Evolutionary conservation across 495 filamentous ascomycete genomes (phyloP).

Genomic region (Poronia punctata): DNA sequence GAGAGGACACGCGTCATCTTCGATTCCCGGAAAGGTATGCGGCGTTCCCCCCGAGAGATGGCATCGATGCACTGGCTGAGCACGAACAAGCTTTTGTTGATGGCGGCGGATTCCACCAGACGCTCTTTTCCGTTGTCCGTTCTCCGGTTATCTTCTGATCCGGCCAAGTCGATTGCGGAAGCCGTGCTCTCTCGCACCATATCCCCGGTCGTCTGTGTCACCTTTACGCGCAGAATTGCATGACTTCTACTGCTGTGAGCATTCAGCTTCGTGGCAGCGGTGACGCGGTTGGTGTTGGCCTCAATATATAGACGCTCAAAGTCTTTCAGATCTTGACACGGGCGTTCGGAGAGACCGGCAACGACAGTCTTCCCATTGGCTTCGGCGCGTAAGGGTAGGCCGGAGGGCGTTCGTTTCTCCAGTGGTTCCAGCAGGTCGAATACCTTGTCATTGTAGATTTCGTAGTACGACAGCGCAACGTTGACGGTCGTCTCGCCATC

Average conservation of each 20-base stretch:
- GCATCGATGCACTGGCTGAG: conserved; percentile 94
- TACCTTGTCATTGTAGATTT: conserved; percentile 97
- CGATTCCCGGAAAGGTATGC: conserved; percentile 88
- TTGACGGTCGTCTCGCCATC: conserved; percentile 64
- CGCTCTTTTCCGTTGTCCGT: conserved; percentile 94
- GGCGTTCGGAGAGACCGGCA: conserved; percentile 79
- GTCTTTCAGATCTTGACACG: conserved; percentile 81
- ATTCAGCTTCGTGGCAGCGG: conserved; percentile 91
- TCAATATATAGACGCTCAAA: conserved; percentile 91
- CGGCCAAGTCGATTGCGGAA: conserved; percentile 93
- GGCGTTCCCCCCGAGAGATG: conserved; percentile 59
- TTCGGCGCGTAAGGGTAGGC: conserved; percentile 76
- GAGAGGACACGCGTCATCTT: conserved; percentile 97
- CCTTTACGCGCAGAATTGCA: conserved; percentile 85
- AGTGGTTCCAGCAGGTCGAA: conserved; percentile 88
- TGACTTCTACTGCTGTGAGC: conserved; percentile 91
- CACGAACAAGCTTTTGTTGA: conserved; percentile 96
- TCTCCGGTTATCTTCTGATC: conserved; percentile 89
- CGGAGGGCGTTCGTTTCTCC: conserved; percentile 79
- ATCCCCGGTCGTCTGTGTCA: conserved; percentile 66
- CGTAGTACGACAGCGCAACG: conserved; percentile 88
- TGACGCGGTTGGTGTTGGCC: conserved; percentile 87
- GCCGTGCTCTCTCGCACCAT: conserved; percentile 71
- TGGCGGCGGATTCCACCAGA: conserved; percentile 91
- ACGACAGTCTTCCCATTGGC: conserved; percentile 88